These are phyloP conservation scores for Ustilago cynodontis DNA, from an alignment of 1,284 basidiomycete species.

Conservation along the genomic window DNA sequence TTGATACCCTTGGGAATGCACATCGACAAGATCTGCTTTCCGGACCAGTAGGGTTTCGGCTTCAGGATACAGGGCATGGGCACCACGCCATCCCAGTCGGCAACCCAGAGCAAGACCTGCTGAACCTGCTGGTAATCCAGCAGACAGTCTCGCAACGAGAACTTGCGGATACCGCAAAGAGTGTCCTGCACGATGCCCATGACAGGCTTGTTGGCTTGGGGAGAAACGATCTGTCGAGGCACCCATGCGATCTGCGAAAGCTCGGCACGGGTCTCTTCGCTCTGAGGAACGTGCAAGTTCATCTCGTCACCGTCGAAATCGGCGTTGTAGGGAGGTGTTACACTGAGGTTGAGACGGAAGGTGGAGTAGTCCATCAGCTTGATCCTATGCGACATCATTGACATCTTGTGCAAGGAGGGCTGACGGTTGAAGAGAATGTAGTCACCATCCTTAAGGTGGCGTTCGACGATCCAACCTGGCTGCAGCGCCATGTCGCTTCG, in stretches of 20 bases:
- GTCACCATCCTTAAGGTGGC: conserved; percentile 92
- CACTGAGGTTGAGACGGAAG: conserved; percentile 95
- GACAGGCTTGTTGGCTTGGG: conserved; percentile 99
- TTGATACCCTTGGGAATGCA: conserved; percentile 97
- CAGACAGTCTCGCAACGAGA: conserved; percentile 85
- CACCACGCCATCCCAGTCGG: conserved; percentile 93
- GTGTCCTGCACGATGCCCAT: conserved; percentile 99
- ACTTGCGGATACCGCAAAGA: conserved; percentile 95
- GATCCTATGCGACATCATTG: conserved; percentile 99
- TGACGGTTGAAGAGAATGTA: conserved; percentile 98
- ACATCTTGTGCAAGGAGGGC: conserved; percentile 99
- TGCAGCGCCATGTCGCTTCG: conserved; percentile 92
- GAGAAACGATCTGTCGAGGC: conserved; percentile 98
- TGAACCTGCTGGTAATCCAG: conserved; percentile 75
- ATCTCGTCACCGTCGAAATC: conserved; percentile 99
- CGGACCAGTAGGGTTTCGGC: conserved; percentile 97
- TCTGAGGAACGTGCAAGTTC: conserved; percentile 96
- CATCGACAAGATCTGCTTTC: conserved; percentile 95
- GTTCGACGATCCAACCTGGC: conserved; percentile 98
- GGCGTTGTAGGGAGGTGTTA: conserved; percentile 72
- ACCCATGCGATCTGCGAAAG: conserved; percentile 99
- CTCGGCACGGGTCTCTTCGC: conserved; percentile 98
- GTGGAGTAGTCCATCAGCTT: conserved; percentile 99
- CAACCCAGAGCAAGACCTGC: conserved; percentile 96
- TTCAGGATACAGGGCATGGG: conserved; percentile 95